Base-by-base conservation (phyloP, 2,329 filamentous ascomycete species). In the Cryoendolithus antarcticus region DNA sequence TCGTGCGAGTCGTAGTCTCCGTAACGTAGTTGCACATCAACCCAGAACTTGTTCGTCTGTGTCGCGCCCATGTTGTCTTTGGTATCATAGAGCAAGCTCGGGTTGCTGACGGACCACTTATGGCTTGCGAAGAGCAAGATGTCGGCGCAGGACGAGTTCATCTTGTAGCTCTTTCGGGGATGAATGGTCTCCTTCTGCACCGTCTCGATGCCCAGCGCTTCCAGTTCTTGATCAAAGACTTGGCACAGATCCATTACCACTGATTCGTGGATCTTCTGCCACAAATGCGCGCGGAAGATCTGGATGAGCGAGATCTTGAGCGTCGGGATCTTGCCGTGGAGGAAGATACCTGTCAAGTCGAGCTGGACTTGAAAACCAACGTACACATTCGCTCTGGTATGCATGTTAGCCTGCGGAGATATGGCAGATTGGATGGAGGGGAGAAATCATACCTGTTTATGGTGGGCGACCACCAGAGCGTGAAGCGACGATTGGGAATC, bases 111-210 rank as follows among this genome's bases (percentile, higher is more conserved):
- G 47, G 93, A 96, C 93, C 93, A 98, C 62, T 96, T 98, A 67
- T 96, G 91, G 48, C 83, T 93, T 29, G 91, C 89, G 57, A 98
- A 98, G 7, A 98, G 74, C 39, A 96, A 72, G 47, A 98, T 95
- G 62, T 98, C 91, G 4, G 93, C 91, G 55, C 91, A 96, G 41
- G 89, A 96, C 55, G 88, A 95, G 71, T 98, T 98, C 91, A 98
- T 98, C 76, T 98, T 98, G 76, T 98, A 98, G 4, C 86, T 95
- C 66, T 98, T 98, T 75, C 91, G 76, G 38, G 91, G 91, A 69
- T 98, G 91, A 43, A 98, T 98, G 0, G 91, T 96, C 67, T 98
- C 91, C 64, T 98, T 98, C 59, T 98, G 91, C 4, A 96, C 91
- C 2, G 86, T 93, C 63, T 98, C 91, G 42, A 98, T 95, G 29